phyloP scores from a whole-genome alignment of 2,329 filamentous ascomycete species.

The Lachnellula occidentalis region DNA sequence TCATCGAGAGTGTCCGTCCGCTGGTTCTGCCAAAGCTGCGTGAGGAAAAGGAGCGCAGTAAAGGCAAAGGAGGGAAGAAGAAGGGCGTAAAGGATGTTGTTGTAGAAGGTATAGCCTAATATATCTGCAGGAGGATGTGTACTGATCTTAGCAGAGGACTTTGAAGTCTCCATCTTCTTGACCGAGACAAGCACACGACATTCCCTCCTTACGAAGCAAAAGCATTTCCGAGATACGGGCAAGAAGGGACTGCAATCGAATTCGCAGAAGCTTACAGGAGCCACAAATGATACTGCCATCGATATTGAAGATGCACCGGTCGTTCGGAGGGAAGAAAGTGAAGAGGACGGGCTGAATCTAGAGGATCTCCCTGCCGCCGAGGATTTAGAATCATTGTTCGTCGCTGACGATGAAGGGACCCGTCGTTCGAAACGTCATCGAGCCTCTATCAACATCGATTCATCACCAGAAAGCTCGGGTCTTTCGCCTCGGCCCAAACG shows the following conservation, averaged over 20 bases:
- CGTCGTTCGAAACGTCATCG: constrained; percentile 27
- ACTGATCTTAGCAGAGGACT: constrained; percentile 62
- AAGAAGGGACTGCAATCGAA: constrained; percentile 45
- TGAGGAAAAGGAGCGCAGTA: constrained; percentile 72
- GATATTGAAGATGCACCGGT: constrained; percentile 29
- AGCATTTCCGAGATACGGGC: constrained; percentile 61
- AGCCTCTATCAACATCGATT: constrained; percentile 24
- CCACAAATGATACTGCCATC: constrained; percentile 45
- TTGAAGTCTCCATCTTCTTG: constrained; percentile 90
- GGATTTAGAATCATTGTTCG: constrained; percentile 30
- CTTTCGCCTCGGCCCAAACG: constrained; percentile 37
- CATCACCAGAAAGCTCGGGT: constrained; percentile 20
- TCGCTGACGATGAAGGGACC: constrained; percentile 29
- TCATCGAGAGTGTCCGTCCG: constrained; percentile 80
- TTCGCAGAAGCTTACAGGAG: constrained; percentile 55
- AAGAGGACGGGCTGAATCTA: constrained; percentile 18
- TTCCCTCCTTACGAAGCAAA: constrained; percentile 79
- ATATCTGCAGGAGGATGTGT: not conserved
- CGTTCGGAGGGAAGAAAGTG: constrained; percentile 25
- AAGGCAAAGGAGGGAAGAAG: constrained; percentile 54
- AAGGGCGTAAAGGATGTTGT: constrained; percentile 81
- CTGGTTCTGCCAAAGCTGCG: constrained; percentile 84
- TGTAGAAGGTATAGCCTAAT: constrained; percentile 53
- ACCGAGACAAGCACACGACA: constrained; percentile 82
- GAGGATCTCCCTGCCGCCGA: constrained; percentile 24